phyloP scores from a whole-genome alignment of 108 stramenopile species.

The Cyclotella distinguenda region DNA sequence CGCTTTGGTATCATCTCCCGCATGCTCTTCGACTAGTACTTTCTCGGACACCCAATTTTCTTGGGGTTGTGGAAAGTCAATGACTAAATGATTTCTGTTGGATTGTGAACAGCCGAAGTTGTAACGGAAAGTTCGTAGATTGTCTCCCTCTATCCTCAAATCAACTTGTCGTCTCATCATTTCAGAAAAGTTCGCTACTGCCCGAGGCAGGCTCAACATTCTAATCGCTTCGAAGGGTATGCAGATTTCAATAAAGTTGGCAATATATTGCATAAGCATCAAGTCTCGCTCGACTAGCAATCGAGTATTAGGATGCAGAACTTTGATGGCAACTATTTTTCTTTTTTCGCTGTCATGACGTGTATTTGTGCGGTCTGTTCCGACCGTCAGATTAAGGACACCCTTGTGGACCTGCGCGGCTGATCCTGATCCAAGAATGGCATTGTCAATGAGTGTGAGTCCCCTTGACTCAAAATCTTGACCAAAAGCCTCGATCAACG shows the following conservation, averaged over 20 bases:
- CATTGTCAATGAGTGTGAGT: conserved; percentile 46
- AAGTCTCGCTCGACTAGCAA: conserved; percentile 69
- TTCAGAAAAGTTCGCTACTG: conserved; percentile 66
- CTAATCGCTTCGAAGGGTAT: conserved; percentile 57
- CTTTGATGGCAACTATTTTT: conserved; percentile 77
- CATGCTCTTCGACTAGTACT: conserved; percentile 76
- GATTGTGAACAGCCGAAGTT: conserved; percentile 66
- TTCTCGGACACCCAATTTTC: conserved; percentile 53
- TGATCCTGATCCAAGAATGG: conserved; percentile 80
- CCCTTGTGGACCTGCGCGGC: conserved; percentile 89
- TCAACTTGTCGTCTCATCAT: conserved; percentile 77
- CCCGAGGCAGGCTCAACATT: conserved; percentile 80
- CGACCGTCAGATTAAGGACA: conserved; percentile 19
- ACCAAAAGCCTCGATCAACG: conserved; percentile 70
- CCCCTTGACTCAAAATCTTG: conserved; percentile 64
- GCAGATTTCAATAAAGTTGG: conserved; percentile 55
- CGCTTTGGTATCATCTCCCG: conserved; percentile 56
- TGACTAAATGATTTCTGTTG: conserved; percentile 7
- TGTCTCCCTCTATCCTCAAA: conserved; percentile 70
- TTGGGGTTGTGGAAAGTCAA: conserved; percentile 72
- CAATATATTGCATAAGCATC: conserved; percentile 60
- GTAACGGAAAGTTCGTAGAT: conserved; percentile 58
- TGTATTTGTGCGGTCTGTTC: background rate
- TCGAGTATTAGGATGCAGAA: conserved; percentile 77
- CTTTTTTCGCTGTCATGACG: background rate